Base-by-base conservation (phyloP, 139 green algal species). In the Dunaliella sp. region DNA sequence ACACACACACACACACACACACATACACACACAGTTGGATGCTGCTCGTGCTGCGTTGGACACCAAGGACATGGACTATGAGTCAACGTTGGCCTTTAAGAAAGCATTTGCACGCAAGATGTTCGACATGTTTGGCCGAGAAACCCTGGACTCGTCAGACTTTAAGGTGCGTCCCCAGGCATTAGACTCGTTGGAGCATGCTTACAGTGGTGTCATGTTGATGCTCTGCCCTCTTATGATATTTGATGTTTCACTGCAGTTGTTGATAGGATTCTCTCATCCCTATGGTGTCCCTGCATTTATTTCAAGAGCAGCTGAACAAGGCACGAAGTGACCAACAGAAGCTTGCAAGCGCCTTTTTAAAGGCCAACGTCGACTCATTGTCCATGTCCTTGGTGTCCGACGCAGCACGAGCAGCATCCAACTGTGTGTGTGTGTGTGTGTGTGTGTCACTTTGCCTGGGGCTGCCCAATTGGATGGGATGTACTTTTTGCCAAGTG, bases 311-410 rank as follows among this genome's bases (percentile, higher is more conserved):
- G n/a, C n/a, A n/a, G n/a, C n/a, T n/a, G n/a, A n/a, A n/a, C n/a
- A n/a, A n/a, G n/a, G n/a, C n/a, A n/a, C n/a, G n/a, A n/a, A n/a
- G n/a, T n/a, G n/a, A n/a, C n/a, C n/a, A n/a, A n/a, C n/a, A n/a
- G n/a, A n/a, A n/a, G 78, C 87, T 87, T 1, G 87, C 86, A 48
- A 88, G 92, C 32, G 24, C 16, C 28, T 93, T 86, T 92, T 99
- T 99, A 36, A 86, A 86, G 0, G 83, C 79, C 91, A 98, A 84
- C 0, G 93, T 97, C 0, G 26, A 90, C 82, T 97, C 92, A 84
- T 99, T 98, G 81, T 99, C 96, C 36, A 98, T 90, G 31, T 93
- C 84, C 1, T 58, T 33, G 37, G 88, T 33, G 32, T 95, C 86
- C 59, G 95, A 87, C 58, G 86, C 0, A 33, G 30, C 30, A 1